Base-by-base conservation (phyloP, 2,329 filamentous ascomycete species). In the Zymoseptoria pseudotritici region DNA sequence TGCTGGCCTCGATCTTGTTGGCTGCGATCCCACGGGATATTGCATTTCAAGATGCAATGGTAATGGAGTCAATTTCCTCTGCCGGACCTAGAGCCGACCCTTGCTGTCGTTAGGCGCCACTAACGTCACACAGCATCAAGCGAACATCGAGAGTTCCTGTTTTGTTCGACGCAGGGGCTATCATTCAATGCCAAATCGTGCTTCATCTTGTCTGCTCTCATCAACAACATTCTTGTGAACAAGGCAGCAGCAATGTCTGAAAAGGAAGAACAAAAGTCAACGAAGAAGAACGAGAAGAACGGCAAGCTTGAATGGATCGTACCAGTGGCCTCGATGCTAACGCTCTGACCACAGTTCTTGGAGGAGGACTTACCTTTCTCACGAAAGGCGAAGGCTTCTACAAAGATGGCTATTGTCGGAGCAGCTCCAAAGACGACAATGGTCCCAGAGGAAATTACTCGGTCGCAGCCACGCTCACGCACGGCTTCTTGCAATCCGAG, bases 351-450 rank as follows among this genome's bases (percentile, higher is more conserved):
- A 20, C 24, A 63, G 63, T 65, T 22, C 61, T 58, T 19, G 63
- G 63, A 36, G 63, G 63, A 5, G 36, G 52, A 9, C 63, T 65
- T 10, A 54, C 57, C n/a, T 56, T 65, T 9, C 61, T 61, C 61
- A 57, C 59, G 9, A 65, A 65, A 36, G 60, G 58, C 24, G 56
- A 55, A 21, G 63, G 63, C 17, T 60, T 62, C 57, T 65, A 57
- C 58, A 60, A 60, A 52, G 63, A 65, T 36, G 63, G 63, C 19
- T 65, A 62, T 54, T 65, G 63, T 36, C 57, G 63, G 20, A 57
- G 57, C 5, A 56, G 58, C 10, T 51, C 59, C 11, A 58, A 65
- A 20, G 63, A 63, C 52, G 58, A 49, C 24, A 29, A 29, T 2
- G 52, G 52, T 19, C 52, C 17, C 22, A 53, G 52, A 53, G 63